These are phyloP conservation scores for Ottelia alismoides DNA, from an alignment of 106 monocot genomes.

Conservation along the genomic window DNA sequence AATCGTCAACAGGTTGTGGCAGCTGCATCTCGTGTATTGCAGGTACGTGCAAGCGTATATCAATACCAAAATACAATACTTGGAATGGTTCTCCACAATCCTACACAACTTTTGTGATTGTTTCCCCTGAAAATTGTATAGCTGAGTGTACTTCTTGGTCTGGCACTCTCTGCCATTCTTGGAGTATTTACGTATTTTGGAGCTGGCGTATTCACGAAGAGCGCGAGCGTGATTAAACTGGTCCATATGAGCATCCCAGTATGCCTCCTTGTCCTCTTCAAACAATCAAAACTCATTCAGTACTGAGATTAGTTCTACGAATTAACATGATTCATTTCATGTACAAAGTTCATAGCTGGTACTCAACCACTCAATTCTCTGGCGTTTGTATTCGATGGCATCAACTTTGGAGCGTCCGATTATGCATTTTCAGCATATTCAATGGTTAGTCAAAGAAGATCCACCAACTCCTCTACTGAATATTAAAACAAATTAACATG, in stretches of 20 bases:
- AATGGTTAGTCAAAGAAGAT: slow-evolving; percentile 40
- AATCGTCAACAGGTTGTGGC: slow-evolving; percentile 35
- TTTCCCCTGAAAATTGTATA: slow-evolving; percentile 5
- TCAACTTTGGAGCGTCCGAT: slow-evolving; percentile 95
- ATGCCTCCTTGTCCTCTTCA: no score
- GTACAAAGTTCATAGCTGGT: slow-evolving; percentile 82
- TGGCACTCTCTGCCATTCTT: slow-evolving; percentile 44
- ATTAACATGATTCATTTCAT: no score
- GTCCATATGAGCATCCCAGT: slow-evolving; percentile 65
- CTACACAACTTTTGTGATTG: neutral
- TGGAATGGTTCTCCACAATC: neutral
- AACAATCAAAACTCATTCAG: no score
- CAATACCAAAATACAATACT: neutral
- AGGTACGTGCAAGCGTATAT: no score
- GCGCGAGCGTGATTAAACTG: slow-evolving; percentile 34
- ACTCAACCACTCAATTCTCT: slow-evolving; percentile 84
- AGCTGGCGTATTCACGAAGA: slow-evolving; percentile 59
- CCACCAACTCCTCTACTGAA: no score
- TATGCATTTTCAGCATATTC: slow-evolving; percentile 91
- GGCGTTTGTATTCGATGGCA: slow-evolving; percentile 92
- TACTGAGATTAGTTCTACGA: no score
- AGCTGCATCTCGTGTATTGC: slow-evolving; percentile 62
- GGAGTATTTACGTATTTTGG: slow-evolving; percentile 59
- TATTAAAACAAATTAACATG: neutral
- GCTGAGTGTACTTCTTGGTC: slow-evolving; percentile 67